phyloP scores from a whole-genome alignment of 1,284 basidiomycete species.

The Cystobasidium sp. region DNA sequence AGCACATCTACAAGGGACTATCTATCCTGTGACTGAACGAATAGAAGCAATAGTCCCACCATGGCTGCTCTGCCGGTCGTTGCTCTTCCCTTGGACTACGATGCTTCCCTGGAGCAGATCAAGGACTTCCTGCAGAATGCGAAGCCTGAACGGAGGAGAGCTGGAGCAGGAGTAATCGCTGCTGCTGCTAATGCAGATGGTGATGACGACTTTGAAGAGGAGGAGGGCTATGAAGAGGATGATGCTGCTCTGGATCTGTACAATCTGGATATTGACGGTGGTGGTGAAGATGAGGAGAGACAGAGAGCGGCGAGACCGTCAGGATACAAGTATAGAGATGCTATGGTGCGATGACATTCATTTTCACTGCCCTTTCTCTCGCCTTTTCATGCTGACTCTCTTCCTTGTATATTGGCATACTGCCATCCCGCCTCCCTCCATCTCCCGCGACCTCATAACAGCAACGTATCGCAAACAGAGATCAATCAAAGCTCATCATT shows the following conservation, averaged over 20 bases:
- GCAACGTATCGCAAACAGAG: conserved; percentile 91
- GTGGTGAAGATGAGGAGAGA: conserved; percentile 66
- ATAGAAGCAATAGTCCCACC: background rate
- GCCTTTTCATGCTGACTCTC: background rate
- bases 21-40: too few species aligned
- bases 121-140: conserved; percentile 70
- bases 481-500: conserved; percentile 80
- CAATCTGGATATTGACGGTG: conserved; percentile 56
- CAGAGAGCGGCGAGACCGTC: conserved; percentile 58
- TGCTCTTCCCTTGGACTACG: conserved; percentile 63
- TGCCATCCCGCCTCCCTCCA: background rate
- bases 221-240: conserved; percentile 68
- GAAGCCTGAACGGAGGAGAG: conserved; percentile 51
- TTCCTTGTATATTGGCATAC: background rate
- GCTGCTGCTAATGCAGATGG: conserved; percentile 52
- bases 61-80: conserved; percentile 62
- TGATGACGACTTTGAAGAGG: conserved; percentile 61
- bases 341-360: conserved; percentile 68
- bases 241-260: conserved; percentile 59
- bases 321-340: conserved; percentile 74
- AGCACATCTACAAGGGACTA: too few species aligned
- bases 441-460: conserved; percentile 53
- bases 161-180: conserved; percentile 36
- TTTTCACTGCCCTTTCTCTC: background rate
- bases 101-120: conserved; percentile 64